A percentile compares a stretch with the other conserved stretches of the same genome.
Evolutionary conservation across 805 yeast genomes (phyloP).

Genomic region (Danielia oregonensis): DNA sequence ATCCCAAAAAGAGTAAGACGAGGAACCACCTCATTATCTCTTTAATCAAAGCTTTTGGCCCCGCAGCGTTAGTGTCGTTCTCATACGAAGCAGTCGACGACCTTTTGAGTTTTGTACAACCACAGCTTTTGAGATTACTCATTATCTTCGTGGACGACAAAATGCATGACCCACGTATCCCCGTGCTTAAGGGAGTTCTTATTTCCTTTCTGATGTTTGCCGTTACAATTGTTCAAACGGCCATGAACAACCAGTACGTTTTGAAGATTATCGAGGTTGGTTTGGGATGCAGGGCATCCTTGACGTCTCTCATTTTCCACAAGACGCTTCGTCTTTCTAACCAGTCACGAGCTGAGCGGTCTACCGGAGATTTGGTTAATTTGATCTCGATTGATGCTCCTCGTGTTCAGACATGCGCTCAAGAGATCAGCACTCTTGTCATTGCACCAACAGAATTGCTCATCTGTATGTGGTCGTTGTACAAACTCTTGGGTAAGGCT

Average conservation of each 20-base stretch:
- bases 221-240: slow-evolving; percentile 57
- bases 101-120: slow-evolving; percentile 61
- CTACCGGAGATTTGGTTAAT: slow-evolving; percentile 24
- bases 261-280: slow-evolving; percentile 55
- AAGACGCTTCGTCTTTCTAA: slow-evolving; percentile 19
- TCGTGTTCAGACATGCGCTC: slow-evolving; percentile 18
- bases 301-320: slow-evolving; percentile 21
- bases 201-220: slow-evolving; percentile 45
- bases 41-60: slow-evolving; percentile 26
- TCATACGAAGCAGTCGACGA: slow-evolving; percentile 21
- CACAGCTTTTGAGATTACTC: slow-evolving; percentile 68
- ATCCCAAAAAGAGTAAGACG: slow-evolving; percentile 4
- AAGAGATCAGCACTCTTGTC: slow-evolving; percentile 14
- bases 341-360: slow-evolving; percentile 13
- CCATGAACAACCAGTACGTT: slow-evolving; percentile 65
- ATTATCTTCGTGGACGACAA: slow-evolving; percentile 57
- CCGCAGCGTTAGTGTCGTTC: slow-evolving; percentile 18
- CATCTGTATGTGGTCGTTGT: slow-evolving; percentile 19
- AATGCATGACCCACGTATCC: slow-evolving; percentile 7
- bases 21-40: slow-evolving; percentile 14
- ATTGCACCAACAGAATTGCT: slow-evolving; percentile 15
- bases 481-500: slow-evolving; percentile 21
- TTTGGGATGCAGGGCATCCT: slow-evolving; percentile 28
- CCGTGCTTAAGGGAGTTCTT: slow-evolving; percentile 14
- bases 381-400: slow-evolving; percentile 22